These are phyloP conservation scores for Ottelia alismoides DNA, from an alignment of 106 monocot genomes.

Conservation along the genomic window DNA sequence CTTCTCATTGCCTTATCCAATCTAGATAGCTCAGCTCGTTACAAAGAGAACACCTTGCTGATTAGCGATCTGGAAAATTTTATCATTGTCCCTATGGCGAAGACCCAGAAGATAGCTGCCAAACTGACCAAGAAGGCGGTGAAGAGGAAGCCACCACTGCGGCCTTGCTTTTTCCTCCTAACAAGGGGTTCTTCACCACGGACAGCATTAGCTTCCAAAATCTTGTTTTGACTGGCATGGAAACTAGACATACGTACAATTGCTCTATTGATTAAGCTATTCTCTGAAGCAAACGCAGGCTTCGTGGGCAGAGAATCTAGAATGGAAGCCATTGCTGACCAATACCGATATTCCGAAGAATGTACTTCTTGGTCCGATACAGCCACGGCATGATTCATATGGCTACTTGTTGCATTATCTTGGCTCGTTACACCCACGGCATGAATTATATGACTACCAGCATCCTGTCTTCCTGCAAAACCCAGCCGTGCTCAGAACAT, in stretches of 20 bases:
- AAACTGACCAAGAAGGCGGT: conserved; percentile 53
- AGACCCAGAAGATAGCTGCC: conserved; percentile 52
- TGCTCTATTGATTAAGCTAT: conserved; percentile 38
- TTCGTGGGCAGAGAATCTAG: conserved; percentile 69
- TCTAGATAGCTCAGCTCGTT: too few relatives aligned
- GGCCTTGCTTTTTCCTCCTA: conserved; percentile 12
- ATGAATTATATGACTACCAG: too few relatives aligned
- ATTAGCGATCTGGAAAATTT: conserved; percentile 47
- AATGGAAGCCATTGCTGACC: conserved; percentile 29
- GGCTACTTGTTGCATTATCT: too few relatives aligned
- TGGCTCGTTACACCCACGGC: too few relatives aligned
- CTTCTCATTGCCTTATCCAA: too few relatives aligned
- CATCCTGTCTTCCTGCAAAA: conserved; percentile 20
- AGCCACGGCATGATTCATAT: background rate
- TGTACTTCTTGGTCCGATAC: background rate
- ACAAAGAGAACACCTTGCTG: conserved; percentile 18
- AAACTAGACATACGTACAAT: conserved; percentile 76
- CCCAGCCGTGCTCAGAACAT: conserved; percentile 8
- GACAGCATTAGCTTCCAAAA: background rate
- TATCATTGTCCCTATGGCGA: conserved; percentile 32
- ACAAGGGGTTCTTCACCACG: background rate
- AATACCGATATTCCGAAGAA: conserved; percentile 32
- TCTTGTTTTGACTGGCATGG: conserved; percentile 13
- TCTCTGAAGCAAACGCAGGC: conserved; percentile 77
- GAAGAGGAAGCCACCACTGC: conserved; percentile 47